phyloP scores from a whole-genome alignment of 208 protist genomes.

The Plasmodiophora brassicae region DNA sequence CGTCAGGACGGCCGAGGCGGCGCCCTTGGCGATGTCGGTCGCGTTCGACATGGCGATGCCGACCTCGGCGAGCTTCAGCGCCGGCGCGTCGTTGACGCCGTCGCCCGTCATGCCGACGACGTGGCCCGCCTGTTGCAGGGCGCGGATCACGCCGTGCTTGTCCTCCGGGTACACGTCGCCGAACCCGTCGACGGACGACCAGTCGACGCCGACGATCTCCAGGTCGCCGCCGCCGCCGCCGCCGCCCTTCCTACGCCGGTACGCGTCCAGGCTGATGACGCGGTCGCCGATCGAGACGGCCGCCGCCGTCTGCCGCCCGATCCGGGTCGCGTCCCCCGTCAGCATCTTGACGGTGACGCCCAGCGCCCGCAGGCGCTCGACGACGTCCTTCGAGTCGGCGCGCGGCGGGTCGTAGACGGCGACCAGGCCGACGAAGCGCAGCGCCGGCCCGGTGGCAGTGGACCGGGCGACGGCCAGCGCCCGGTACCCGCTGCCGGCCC shows the following conservation, averaged over 20 bases:
- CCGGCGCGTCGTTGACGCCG: constrained; percentile 89
- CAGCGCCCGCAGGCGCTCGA: not conserved
- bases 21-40: constrained; percentile 73
- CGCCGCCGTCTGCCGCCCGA: not conserved
- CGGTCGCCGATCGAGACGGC: not conserved
- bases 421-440: not conserved
- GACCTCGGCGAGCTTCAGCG: constrained; percentile 85
- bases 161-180: not conserved
- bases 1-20: constrained; percentile 83
- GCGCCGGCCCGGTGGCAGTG: not conserved
- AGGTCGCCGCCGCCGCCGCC: not conserved
- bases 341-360: constrained; percentile 39
- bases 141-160: not conserved
- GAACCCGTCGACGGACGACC: not conserved
- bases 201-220: not conserved
- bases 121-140: not conserved
- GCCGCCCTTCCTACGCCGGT: not conserved
- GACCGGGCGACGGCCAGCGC: not conserved
- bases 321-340: constrained; percentile 35
- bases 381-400: not conserved
- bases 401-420: constrained; percentile 35
- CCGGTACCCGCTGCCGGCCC: not conserved
- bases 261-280: not conserved
- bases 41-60: constrained; percentile 85
- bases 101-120: constrained; percentile 88